Base-by-base conservation (phyloP, 768 basidiomycete genomes). In the Inosperma sp. region DNA sequence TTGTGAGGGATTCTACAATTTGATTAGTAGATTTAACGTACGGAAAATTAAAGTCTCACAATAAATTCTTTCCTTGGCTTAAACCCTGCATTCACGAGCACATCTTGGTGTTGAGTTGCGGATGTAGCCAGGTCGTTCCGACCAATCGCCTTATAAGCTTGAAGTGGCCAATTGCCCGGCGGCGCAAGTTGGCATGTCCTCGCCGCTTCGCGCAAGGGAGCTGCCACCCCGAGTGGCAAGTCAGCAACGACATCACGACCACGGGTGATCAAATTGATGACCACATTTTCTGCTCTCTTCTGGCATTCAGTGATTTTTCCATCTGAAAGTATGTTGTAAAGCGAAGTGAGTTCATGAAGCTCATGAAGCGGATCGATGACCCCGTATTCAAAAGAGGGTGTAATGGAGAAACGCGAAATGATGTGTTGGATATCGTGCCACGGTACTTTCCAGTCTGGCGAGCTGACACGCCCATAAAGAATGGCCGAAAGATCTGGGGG, bases 151-250 rank as follows among this genome's bases (percentile, higher is more conserved):
- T 73, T 68, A 65, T 90, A 93, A 12, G 82, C 78, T 10, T 73
- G 72, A n/a, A 77, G 54, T 0, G 83, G 76, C 92, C 91, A 93
- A 54, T 83, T 76, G 4, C 76, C 73, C 1, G 85, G 82, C 3
- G 94, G 89, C 0, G 82, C 77, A 5, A 86, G 67, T 62, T 95
- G 93, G 54, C 90, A 92, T 7, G 85, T 83, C 53, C 91, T 71
- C n/a, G 87, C 74, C 1, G 88, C 89, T 64, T 98, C 96, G 47
- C 85, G 72, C 4, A 98, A 68, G 2, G 95, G 94, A 0, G 84
- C 77, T 2, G 84, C 79, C 23, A 89, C 72, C 1, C 88, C 88
- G 9, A 89, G 63, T 1, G 88, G 83, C 14, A 93, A 64, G 16
- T 69, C 67, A 48, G 78, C 72, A 34, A 88, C 58, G 43, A 82